Evolutionary conservation across 2,329 filamentous ascomycete genomes (phyloP), one percentile per base, ranked within the genome.

Genomic region (Neobulgaria alba): DNA sequence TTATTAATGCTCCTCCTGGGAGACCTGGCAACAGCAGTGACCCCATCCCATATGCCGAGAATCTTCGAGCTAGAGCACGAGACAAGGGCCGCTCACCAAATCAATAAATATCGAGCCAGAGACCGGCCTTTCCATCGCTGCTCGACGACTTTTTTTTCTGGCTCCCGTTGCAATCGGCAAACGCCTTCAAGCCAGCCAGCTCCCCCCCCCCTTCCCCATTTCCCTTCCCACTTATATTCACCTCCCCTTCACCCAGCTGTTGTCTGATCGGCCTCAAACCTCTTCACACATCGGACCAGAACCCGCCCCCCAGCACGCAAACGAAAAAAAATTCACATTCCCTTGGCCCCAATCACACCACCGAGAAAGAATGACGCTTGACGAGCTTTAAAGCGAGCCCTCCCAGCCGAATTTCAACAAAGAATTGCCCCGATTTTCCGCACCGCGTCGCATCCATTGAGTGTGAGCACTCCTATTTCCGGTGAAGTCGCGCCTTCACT

Each of bases 401-500:
- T 39, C 43, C 40, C 44, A 48, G 41, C 49, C 53, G 48, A 51
- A 43, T 39, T 43, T 46, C 15, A 12, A 5, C 16, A 10, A 7
- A 33, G n/a, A 38, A 31, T n/a, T n/a, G n/a, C 36, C 18, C 16
- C 17, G 16, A 31, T 33, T 33, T 45, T 29, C 38, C 43, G 36
- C 42, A 48, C 44, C 47, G 48, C 41, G 37, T 45, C 41, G 33
- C 45, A 38, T 33, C 38, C 40, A 44, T 39, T 39, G 48, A 43
- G 43, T 41, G 41, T 40, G 34, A 35, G 49, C 50, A 46, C 46
- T n/a, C n/a, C n/a, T 38, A 41, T 42, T 29, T 15, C 32, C 50
- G 52, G 53, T 51, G 52, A 51, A 56, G 50, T 46, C 45, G 38
- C 33, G 48, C 41, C 52, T 51, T 51, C 50, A 52, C 48, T 43